Evolutionary conservation across 1,284 basidiomycete species (phyloP).

Genomic region (Trametes versicolor): DNA sequence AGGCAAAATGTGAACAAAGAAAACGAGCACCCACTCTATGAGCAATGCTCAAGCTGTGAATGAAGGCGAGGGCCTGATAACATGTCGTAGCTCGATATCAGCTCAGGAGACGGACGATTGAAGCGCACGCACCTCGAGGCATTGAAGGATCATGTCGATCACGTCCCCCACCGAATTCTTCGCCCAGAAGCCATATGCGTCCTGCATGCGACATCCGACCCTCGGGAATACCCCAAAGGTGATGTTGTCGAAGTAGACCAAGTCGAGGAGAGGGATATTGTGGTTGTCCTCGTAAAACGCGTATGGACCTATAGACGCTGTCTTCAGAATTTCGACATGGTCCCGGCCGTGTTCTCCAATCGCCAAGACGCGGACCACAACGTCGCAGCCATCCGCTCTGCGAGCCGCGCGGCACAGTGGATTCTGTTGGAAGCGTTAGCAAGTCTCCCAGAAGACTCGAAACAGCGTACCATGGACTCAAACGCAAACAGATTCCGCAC

Average conservation of each 20-base stretch:
- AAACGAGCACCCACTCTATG: conserved; percentile 19
- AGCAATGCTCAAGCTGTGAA: conserved; percentile 13
- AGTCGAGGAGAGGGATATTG: conserved; percentile 32
- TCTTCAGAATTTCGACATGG: conserved; percentile 6
- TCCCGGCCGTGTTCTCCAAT: background rate
- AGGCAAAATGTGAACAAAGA: background rate
- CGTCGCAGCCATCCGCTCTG: conserved; percentile 1
- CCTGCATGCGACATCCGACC: conserved; percentile 25
- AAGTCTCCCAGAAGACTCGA: background rate
- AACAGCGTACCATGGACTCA: background rate
- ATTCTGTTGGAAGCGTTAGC: background rate
- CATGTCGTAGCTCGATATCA: background rate
- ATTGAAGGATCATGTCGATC: conserved; percentile 43
- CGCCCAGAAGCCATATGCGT: conserved; percentile 35
- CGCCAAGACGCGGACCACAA: background rate
- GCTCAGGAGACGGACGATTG: background rate
- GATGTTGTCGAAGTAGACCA: conserved; percentile 41
- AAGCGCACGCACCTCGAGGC: conserved; percentile 34
- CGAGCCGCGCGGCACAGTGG: background rate
- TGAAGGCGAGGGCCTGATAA: conserved; percentile 13
- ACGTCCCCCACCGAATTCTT: conserved; percentile 44
- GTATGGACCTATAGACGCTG: background rate
- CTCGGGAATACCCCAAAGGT: conserved; percentile 43
- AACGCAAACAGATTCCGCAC: conserved; percentile 4
- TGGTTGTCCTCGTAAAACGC: conserved; percentile 15